phyloP scores from a whole-genome alignment of 495 filamentous ascomycete species.

The Annulohypoxylon bovei region DNA sequence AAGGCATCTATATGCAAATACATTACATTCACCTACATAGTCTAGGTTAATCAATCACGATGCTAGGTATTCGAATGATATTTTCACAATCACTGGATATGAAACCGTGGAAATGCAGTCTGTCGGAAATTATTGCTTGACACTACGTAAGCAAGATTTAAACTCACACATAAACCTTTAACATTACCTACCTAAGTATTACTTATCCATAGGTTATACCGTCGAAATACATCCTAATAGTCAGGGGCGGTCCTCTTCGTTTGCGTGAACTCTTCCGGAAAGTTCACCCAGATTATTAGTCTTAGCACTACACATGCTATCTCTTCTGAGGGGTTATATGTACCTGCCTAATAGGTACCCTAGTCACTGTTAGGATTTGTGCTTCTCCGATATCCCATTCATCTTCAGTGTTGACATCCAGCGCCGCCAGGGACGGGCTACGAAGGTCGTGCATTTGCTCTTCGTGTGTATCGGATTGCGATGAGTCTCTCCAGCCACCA shows the following conservation, averaged over 20 bases:
- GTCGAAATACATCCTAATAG: not conserved
- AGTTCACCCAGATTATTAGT: not conserved
- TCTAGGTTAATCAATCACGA: not conserved
- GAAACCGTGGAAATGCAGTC: not conserved
- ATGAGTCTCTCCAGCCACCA: constrained; percentile 22
- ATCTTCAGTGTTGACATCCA: not conserved
- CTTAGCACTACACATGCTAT: not conserved
- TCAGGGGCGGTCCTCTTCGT: not conserved
- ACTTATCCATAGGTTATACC: not conserved
- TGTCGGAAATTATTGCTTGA: not conserved
- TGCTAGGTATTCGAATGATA: not conserved
- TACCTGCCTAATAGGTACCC: constrained; percentile 15
- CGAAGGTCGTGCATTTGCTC: not conserved
- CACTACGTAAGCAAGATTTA: not conserved
- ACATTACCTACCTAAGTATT: not conserved
- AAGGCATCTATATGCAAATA: constrained; percentile 2
- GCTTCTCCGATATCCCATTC: constrained; percentile 24
- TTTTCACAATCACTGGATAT: not conserved
- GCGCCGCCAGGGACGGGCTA: not conserved
- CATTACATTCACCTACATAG: not conserved
- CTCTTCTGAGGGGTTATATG: not conserved
- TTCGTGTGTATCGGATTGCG: not conserved
- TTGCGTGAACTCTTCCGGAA: not conserved
- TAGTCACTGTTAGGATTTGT: constrained; percentile 11
- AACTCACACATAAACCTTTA: not conserved